A percentile compares a stretch with the other conserved stretches of the same genome.
phyloP scores from a whole-genome alignment of 1,284 basidiomycete species.

The Marasmius tenuissimus region DNA sequence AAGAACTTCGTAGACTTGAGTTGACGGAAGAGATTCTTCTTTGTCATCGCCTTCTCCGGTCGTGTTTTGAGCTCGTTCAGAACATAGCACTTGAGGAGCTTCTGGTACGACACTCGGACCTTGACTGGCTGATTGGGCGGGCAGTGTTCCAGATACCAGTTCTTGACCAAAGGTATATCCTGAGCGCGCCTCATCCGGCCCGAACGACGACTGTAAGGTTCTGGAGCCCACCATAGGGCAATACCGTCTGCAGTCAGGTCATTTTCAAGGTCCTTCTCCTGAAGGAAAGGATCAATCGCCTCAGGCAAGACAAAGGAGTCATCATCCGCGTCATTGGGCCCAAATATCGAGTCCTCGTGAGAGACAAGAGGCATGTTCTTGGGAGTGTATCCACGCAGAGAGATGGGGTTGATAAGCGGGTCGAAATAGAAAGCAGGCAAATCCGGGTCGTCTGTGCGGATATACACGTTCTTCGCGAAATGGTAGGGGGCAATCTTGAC shows the following conservation, averaged over 20 bases:
- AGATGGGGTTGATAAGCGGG: slow-evolving; percentile 96
- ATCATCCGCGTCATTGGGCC: slow-evolving; percentile 79
- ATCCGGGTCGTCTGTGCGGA: slow-evolving; percentile 98
- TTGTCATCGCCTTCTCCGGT: slow-evolving; percentile 94
- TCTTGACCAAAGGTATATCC: slow-evolving; percentile 95
- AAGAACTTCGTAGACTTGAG: slow-evolving; percentile 99
- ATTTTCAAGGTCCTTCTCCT: slow-evolving; percentile 80
- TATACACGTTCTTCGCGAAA: slow-evolving; percentile 95
- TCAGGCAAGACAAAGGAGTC: slow-evolving; percentile 91
- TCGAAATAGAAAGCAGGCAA: slow-evolving; percentile 99
- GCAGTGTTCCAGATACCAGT: slow-evolving; percentile 98
- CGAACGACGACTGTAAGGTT: slow-evolving; percentile 92
- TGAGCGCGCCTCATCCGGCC: slow-evolving; percentile 93
- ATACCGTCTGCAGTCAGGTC: slow-evolving; percentile 96
- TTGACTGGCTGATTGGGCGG: slow-evolving; percentile 96
- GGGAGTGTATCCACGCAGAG: slow-evolving; percentile 79
- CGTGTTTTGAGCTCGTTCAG: slow-evolving; percentile 91
- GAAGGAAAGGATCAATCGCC: slow-evolving; percentile 81
- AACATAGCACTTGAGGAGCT: slow-evolving; percentile 95
- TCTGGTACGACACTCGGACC: slow-evolving; percentile 99
- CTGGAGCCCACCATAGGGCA: slow-evolving; percentile 98
- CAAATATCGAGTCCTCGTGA: slow-evolving; percentile 93
- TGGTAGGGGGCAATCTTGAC: slow-evolving; percentile 94
- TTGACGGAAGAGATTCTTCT: slow-evolving; percentile 95
- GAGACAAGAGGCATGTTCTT: slow-evolving; percentile 83